A percentile compares a stretch with the other conserved stretches of the same genome.
Conservation (phyloP, 371 early-diverging fungal genomes). For the Parasitella parasitica region DNA sequence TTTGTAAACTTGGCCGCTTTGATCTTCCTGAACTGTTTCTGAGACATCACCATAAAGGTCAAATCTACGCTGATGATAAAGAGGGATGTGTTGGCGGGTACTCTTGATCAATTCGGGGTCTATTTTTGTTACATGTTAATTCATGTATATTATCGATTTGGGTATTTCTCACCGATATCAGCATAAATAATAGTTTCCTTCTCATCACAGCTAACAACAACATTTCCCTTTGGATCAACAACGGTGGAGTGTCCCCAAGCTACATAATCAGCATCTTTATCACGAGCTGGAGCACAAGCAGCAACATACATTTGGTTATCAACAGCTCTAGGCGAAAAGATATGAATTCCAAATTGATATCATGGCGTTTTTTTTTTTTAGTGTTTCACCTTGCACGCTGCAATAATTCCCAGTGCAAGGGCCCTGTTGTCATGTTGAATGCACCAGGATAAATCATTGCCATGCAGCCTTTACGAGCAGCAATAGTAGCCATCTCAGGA, state of each 20-base stretch:
- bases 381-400: slow-evolving; percentile 77
- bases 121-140: slow-evolving; percentile 10
- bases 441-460: slow-evolving; percentile 97
- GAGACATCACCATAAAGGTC: slow-evolving; percentile 79
- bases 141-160: neutral
- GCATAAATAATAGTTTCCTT: slow-evolving; percentile 83
- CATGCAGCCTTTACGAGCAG: slow-evolving; percentile 84
- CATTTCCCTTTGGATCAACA: slow-evolving; percentile 80
- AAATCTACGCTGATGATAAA: slow-evolving; percentile 80
- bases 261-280: slow-evolving; percentile 70
- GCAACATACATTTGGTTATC: slow-evolving; percentile 86
- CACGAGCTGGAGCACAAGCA: slow-evolving; percentile 93
- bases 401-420: slow-evolving; percentile 93
- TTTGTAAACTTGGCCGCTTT: slow-evolving; percentile 32
- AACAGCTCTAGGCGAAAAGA: slow-evolving; percentile 49
- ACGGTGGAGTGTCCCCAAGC: slow-evolving; percentile 96
- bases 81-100: slow-evolving; percentile 72
- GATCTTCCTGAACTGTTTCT: slow-evolving; percentile 21
- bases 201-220: slow-evolving; percentile 73
- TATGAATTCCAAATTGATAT: neutral
- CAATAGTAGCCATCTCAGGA: slow-evolving; percentile 94
- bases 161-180: slow-evolving; percentile 60
- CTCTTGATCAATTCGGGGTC: slow-evolving; percentile 63
- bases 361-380: neutral
- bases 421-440: slow-evolving; percentile 94